phyloP scores from a whole-genome alignment of 2,329 filamentous ascomycete species.

The Xylaria arbuscula region DNA sequence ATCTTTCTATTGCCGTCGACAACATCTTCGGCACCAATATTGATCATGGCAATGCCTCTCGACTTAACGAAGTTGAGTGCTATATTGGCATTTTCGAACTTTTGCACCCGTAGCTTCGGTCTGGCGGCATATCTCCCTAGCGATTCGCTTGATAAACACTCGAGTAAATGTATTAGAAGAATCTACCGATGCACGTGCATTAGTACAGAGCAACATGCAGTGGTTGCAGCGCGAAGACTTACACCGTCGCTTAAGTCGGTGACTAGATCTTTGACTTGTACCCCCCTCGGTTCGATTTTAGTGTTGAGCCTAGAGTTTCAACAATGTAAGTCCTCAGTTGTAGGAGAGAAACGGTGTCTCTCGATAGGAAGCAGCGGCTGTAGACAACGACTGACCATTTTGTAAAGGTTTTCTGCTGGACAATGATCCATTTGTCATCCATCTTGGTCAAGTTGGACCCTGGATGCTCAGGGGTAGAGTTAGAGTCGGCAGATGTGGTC shows the following conservation, averaged over 20 bases:
- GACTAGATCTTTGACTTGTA: constrained; percentile 89
- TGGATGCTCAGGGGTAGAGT: constrained; percentile 61
- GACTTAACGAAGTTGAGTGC: constrained; percentile 93
- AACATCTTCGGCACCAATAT: constrained; percentile 97
- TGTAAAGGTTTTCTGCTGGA: constrained; percentile 99
- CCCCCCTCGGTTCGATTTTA: constrained; percentile 81
- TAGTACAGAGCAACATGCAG: constrained; percentile 16
- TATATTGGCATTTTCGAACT: constrained; percentile 97
- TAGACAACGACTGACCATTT: constrained; percentile 76
- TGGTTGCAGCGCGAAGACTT: constrained; percentile 55
- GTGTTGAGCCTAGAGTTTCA: constrained; percentile 82
- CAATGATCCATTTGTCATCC: constrained; percentile 77
- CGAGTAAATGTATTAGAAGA: constrained; percentile 94
- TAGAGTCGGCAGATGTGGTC: constrained; percentile 59
- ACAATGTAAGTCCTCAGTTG: constrained; percentile 37
- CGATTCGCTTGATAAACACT: constrained; percentile 93
- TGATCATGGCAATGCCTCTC: constrained; percentile 94
- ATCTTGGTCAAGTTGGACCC: constrained; percentile 63
- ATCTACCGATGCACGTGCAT: constrained; percentile 65
- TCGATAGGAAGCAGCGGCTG: constrained; percentile 9
- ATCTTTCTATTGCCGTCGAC: constrained; percentile 99
- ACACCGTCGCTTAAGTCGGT: constrained; percentile 93
- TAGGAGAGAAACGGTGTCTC: constrained; percentile 39
- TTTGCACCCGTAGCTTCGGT: constrained; percentile 94
- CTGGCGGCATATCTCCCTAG: constrained; percentile 96